Evolutionary conservation across 2,329 filamentous ascomycete species (phyloP).

Genomic region (Juglanconis juglandina): DNA sequence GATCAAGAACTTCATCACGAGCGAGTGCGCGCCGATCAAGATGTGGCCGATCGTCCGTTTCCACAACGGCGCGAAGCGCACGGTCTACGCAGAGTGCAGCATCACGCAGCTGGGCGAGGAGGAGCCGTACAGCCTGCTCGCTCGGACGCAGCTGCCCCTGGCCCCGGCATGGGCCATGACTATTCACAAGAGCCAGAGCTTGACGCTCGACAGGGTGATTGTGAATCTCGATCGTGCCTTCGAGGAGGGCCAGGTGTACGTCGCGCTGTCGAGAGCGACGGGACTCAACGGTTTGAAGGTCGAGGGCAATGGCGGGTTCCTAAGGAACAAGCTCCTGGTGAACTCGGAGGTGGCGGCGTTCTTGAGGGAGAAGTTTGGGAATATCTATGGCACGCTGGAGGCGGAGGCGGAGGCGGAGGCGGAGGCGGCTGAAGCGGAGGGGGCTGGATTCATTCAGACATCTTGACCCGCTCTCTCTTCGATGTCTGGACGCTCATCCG

Average conservation of each 20-base stretch:
- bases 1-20: conserved; percentile 36
- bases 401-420: too few species aligned
- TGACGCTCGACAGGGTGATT: conserved; percentile 57
- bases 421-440: background rate
- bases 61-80: conserved; percentile 39
- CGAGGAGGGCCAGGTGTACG: conserved; percentile 58
- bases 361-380: conserved; percentile 31
- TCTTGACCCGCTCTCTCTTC: background rate
- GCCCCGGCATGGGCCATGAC: conserved; percentile 60
- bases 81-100: conserved; percentile 50
- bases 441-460: background rate
- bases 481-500: too few species aligned
- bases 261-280: conserved; percentile 57
- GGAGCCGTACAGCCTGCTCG: conserved; percentile 44
- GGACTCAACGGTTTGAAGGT: conserved; percentile 46
- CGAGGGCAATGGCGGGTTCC: conserved; percentile 27
- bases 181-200: conserved; percentile 61
- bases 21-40: conserved; percentile 26
- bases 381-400: conserved; percentile 8
- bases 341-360: conserved; percentile 34
- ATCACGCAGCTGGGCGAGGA: conserved; percentile 44
- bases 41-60: conserved; percentile 53
- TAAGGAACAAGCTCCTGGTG: conserved; percentile 28
- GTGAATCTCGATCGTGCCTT: conserved; percentile 53
- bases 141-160: conserved; percentile 60